Evolutionary conservation across 2,329 filamentous ascomycete species (phyloP).

Genomic region (Aspergillus calidoustus): DNA sequence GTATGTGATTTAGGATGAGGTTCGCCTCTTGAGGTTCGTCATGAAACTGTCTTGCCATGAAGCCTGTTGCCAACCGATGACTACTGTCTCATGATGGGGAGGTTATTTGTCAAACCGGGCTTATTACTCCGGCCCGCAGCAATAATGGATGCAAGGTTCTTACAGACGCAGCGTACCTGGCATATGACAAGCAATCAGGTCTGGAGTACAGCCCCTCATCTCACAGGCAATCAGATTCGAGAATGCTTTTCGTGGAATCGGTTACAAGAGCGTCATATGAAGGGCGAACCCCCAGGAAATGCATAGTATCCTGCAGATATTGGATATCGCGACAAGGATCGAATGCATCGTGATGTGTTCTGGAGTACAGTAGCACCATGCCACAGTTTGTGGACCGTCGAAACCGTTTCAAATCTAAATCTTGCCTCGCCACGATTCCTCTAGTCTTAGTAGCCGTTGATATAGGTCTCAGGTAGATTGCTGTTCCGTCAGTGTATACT

Average conservation of each 20-base stretch:
- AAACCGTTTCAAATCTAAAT: slow-evolving; percentile 24
- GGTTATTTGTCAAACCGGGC: neutral
- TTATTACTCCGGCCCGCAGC: neutral
- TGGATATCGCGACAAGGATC: slow-evolving; percentile 8
- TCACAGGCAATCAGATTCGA: slow-evolving; percentile 9
- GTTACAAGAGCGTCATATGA: slow-evolving; percentile 17
- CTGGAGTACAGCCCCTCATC: slow-evolving; percentile 8
- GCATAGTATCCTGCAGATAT: slow-evolving; percentile 4
- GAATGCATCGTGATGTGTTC: slow-evolving; percentile 13
- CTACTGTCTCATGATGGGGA: neutral
- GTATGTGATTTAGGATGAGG: slow-evolving; percentile 4
- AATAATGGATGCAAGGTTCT: slow-evolving; percentile 10
- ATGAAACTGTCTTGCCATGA: slow-evolving; percentile 5
- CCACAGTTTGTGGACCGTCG: slow-evolving; percentile 23
- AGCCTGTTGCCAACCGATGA: neutral
- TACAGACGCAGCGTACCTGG: slow-evolving; percentile 12
- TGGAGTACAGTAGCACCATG: slow-evolving; percentile 20
- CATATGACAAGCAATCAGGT: slow-evolving; percentile 22
- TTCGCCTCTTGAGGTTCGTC: neutral
- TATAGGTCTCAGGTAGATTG: slow-evolving; percentile 13
- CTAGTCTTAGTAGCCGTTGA: slow-evolving; percentile 3
- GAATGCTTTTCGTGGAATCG: neutral
- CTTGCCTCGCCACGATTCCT: neutral
- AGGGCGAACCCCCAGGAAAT: neutral
- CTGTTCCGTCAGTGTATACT: slow-evolving; percentile 4